phyloP scores from a whole-genome alignment of 2,329 filamentous ascomycete genomes.

The Pseudogymnoascus sp. region DNA sequence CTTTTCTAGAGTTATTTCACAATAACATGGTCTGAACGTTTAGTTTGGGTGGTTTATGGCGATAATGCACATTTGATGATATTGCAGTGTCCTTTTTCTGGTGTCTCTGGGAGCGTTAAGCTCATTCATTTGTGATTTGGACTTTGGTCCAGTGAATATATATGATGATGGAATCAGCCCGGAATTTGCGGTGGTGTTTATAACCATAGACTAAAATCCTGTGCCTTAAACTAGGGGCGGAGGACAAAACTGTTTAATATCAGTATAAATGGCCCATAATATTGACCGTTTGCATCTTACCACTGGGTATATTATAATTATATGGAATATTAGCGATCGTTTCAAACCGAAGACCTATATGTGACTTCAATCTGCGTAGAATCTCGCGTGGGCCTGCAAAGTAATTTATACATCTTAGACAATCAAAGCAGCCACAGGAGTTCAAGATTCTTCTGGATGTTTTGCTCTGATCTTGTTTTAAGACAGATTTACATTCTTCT shows the following conservation, averaged over 20 bases:
- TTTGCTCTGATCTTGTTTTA: background rate
- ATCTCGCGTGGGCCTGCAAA: background rate
- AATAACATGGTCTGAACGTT: conserved; percentile 5
- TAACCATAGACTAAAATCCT: conserved; percentile 1
- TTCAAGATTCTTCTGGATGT: background rate
- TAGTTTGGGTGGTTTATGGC: background rate
- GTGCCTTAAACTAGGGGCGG: background rate
- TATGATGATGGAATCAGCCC: background rate
- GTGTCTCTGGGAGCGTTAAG: background rate
- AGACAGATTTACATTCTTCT: background rate
- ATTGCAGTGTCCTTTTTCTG: background rate
- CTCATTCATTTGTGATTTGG: background rate
- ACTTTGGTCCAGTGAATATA: background rate
- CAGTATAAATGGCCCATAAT: background rate
- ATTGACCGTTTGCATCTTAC: background rate
- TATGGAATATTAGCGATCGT: background rate
- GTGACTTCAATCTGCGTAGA: background rate
- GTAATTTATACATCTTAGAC: background rate
- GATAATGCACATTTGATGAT: background rate
- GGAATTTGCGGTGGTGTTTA: background rate
- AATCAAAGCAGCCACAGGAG: background rate
- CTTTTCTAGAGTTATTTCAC: conserved; percentile 7
- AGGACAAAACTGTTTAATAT: background rate
- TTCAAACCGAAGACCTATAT: background rate
- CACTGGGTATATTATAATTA: background rate